These are phyloP conservation scores for Phalaenopsis aphrodite DNA, from an alignment of 106 monocot genomes.

Conservation along the genomic window DNA sequence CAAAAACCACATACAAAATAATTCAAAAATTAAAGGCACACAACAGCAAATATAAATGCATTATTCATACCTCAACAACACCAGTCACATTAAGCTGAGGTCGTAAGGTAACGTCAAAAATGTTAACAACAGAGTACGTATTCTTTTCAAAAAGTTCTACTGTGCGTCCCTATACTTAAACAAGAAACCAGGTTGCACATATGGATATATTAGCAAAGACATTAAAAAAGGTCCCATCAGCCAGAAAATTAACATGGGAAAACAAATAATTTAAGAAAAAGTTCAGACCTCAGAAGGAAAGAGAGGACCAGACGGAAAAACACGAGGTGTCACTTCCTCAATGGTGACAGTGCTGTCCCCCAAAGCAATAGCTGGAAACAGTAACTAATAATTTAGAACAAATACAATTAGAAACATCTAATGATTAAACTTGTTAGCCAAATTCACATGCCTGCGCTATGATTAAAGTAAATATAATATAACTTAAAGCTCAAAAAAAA, in stretches of 20 bases:
- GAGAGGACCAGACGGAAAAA: constrained; percentile 55
- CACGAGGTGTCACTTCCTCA: constrained; percentile 61
- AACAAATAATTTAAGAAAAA: not conserved
- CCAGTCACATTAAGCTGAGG: constrained; percentile 92
- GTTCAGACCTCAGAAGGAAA: constrained; percentile 84
- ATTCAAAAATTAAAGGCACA: not conserved
- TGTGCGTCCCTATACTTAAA: constrained; percentile 50
- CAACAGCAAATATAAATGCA: not conserved
- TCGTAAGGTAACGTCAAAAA: constrained; percentile 89
- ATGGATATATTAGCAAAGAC: not conserved
- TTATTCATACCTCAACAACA: constrained; percentile 73
- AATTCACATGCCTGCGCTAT: not conserved
- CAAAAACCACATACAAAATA: not conserved
- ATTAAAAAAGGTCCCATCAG: not conserved
- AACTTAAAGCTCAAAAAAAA: not conserved
- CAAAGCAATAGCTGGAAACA: constrained; percentile 52
- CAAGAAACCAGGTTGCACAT: not conserved
- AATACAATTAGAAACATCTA: not conserved
- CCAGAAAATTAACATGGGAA: not conserved
- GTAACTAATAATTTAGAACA: not conserved
- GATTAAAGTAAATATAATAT: not conserved
- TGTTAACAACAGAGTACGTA: constrained; percentile 93
- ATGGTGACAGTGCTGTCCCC: constrained; percentile 69
- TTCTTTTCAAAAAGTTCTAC: constrained; percentile 84
- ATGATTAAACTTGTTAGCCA: not conserved